Evolutionary conservation across 2,329 filamentous ascomycete genomes (phyloP).

Genomic region (Fusarium humuli): DNA sequence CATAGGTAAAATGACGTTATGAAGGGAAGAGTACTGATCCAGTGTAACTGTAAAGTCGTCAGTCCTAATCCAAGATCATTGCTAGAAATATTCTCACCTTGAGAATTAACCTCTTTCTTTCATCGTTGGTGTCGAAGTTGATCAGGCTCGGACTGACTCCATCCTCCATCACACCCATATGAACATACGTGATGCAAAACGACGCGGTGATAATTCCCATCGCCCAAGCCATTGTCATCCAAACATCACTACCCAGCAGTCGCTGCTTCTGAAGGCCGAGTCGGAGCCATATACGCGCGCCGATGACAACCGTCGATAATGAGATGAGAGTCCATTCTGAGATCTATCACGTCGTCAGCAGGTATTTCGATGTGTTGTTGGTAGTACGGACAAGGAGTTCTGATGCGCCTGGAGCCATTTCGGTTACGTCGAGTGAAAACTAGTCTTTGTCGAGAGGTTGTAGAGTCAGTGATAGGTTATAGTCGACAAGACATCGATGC

Average conservation of each 20-base stretch:
- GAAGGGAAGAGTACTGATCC: conserved; percentile 29
- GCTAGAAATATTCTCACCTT: not conserved
- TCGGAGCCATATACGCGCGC: conserved; percentile 32
- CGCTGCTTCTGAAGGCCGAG: conserved; percentile 21
- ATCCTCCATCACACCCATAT: conserved; percentile 20
- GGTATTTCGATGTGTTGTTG: fast-evolving
- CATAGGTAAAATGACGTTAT: conserved; percentile 26
- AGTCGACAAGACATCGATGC: not conserved
- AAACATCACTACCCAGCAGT: conserved; percentile 25
- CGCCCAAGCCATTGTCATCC: conserved; percentile 25
- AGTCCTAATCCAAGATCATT: no score
- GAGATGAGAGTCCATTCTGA: conserved; percentile 29
- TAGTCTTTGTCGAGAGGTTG: not conserved
- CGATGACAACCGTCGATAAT: conserved; percentile 17
- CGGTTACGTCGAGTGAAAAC: no score
- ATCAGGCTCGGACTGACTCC: not conserved
- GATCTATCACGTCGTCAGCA: conserved; percentile 8
- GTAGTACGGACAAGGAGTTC: conserved; percentile 12
- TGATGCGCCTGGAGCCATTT: conserved; percentile 7
- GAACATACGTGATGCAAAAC: conserved; percentile 3
- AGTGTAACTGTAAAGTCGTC: conserved; percentile 1
- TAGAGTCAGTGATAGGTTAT: not conserved
- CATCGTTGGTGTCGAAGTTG: not conserved
- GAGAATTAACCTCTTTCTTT: not conserved
- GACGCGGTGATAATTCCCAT: not conserved